Evolutionary conservation across 768 basidiomycete genomes (phyloP), one percentile per base, ranked within the genome.

Genomic region (Russula compacta): DNA sequence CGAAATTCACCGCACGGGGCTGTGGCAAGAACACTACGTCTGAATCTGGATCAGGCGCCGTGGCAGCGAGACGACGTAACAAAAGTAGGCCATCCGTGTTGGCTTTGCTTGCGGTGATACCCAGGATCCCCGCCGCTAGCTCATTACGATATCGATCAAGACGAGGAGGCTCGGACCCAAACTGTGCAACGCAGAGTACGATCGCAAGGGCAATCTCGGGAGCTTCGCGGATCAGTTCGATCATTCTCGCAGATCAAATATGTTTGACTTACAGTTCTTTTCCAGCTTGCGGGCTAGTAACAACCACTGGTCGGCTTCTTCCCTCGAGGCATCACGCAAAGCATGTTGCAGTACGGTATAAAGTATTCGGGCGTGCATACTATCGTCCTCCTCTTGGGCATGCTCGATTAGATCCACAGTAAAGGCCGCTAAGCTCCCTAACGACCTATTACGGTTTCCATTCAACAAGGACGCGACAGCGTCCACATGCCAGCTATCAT

Each of bases 141-240:
- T 97, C 93, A 70, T 95, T 97, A 19, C 94, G 82, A 68, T 87
- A 89, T 19, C 91, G 79, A 66, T 89, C 86, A 24, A 95, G 78
- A 19, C 82, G 81, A 0, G 80, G 81, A 8, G 84, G 83, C 65
- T 94, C 92, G 1, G 83, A 78, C 0, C 85, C 83, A 24, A 80
- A 79, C 21, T 76, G 73, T 10, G 84, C 79, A 44, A 93, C 73
- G 3, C 85, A 81, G 9, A 78, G 73, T 7, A 87, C 71, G 57
- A 97, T 80, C 1, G 84, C 81, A 66, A 91, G 77, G 0, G 86
- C 78, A 0, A 86, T 80, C 67, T 84, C 78, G 0, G 88, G 86
- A 2, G 86, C 94, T 95, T 62, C 8, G 33, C 15, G 44, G 4
- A 14, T 19, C 21, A 35, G 56, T 54, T 61, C 32, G 50, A 43